Base-by-base conservation (phyloP, 768 basidiomycete species). In the Lentinula boryana region DNA sequence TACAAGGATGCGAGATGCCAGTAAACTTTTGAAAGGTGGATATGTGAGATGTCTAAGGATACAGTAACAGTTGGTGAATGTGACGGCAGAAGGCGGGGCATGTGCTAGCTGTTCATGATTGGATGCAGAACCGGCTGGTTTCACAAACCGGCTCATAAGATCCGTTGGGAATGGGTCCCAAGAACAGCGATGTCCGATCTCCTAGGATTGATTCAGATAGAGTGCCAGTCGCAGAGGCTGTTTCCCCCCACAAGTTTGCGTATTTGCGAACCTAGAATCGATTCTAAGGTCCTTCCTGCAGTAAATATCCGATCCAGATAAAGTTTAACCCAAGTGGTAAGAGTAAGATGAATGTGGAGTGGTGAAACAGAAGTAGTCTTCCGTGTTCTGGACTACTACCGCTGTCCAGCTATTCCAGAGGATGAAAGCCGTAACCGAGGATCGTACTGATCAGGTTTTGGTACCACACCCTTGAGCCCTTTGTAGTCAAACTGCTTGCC, bases 401-500 rank as follows among this genome's bases (percentile, higher is more conserved):
- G 57, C 18, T 48, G 57, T 32, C 27, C 21, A 18, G 44, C 9
- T 9, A 32, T 40, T 33, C 33, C 44, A 48, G 27, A 27, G 7
- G 57, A 18, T 35, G 44, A n/a, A 58, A 43, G 46, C n/a, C 57
- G 31, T 48, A n/a, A 9, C 18, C 57, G 44, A 33, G 44, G 44
- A 15, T 50, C 57, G 13, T 23, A 23, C 56, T 36, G 56, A 27
- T 83, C 83, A 5, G 87, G 86, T 67, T 87, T 88, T 13, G 83
- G 85, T 36, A 91, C 82, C n/a, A 87, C 84, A 16, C 89, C 89
- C 18, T 84, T 81, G 16, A 89, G 71, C 33, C 90, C 88, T 60
- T 75, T 77, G 74, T 92, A 93, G 10, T 86, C 88, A 71, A 87
- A 85, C 36, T 84, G 79, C 67, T 84, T 85, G 63, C 89, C 89